A percentile compares a stretch with the other conserved stretches of the same genome.
Conservation (phyloP, 129 eudicot genomes). For the Logfia minima region DNA sequence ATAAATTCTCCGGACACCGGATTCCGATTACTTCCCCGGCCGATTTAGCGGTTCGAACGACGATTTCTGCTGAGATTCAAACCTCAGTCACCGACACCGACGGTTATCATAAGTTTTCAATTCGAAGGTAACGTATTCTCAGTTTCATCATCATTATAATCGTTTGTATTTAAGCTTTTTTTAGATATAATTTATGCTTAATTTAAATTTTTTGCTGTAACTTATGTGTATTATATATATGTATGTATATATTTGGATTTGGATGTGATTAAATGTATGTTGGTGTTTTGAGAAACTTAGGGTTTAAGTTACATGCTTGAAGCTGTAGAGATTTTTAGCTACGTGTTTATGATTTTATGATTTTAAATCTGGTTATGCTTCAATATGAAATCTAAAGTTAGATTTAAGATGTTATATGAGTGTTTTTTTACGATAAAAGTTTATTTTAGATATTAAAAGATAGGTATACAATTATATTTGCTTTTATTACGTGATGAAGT, state of each 20-base stretch:
- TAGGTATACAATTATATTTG: not conserved
- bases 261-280: constrained; percentile 1
- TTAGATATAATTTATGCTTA: not conserved
- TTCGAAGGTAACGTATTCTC: constrained; percentile 18
- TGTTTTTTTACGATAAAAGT: not conserved
- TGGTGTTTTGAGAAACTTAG: not conserved
- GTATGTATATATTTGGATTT: not conserved
- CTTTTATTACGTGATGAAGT: not conserved
- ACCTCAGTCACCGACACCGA: not conserved
- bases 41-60: not conserved
- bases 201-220: not conserved
- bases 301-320: constrained; percentile 11
- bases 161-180: not conserved
- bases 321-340: not conserved
- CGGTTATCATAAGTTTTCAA: not conserved
- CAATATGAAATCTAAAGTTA: not conserved
- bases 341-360: not conserved
- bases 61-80: constrained; percentile 20
- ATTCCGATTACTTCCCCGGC: not conserved
- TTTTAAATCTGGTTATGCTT: constrained; percentile 4
- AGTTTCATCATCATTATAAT: not conserved
- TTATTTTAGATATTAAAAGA: not conserved
- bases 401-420: not conserved
- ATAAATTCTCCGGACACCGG: constrained; percentile 15
- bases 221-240: not conserved